Evolutionary conservation across 2,329 filamentous ascomycete genomes (phyloP).

Genomic region (Exophiala spinifera): DNA sequence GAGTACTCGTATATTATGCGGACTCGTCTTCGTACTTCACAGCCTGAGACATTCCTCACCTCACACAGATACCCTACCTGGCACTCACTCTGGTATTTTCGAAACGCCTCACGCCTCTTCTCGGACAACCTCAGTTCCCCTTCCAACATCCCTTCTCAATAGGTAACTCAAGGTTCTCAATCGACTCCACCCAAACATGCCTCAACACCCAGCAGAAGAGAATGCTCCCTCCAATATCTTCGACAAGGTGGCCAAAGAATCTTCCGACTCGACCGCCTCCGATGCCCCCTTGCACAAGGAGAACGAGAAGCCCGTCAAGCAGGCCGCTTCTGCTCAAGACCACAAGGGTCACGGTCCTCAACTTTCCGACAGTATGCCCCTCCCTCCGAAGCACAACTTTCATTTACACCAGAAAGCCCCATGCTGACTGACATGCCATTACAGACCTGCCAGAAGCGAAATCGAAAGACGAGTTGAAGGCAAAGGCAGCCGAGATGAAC

Average conservation of each 20-base stretch:
- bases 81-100: too few relatives aligned
- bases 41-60: too few relatives aligned
- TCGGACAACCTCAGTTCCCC: too few relatives aligned
- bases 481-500: conserved; percentile 64
- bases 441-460: conserved; percentile 43
- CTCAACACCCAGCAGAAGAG: conserved; percentile 39
- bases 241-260: conserved; percentile 39
- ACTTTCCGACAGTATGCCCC: conserved; percentile 42
- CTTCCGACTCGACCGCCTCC: conserved; percentile 37
- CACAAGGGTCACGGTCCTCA: conserved; percentile 45
- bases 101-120: too few relatives aligned
- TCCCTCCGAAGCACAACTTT: conserved; percentile 2
- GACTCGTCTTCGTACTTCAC: too few relatives aligned
- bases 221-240: conserved; percentile 33
- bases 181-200: conserved; percentile 32
- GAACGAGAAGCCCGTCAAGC: conserved; percentile 15
- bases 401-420: not conserved
- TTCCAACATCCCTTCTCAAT: too few relatives aligned
- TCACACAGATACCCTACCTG: too few relatives aligned
- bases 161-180: too few relatives aligned
- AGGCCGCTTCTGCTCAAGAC: conserved; percentile 36
- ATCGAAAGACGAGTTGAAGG: conserved; percentile 64
- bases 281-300: conserved; percentile 36
- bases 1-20: too few relatives aligned
- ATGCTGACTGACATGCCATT: not conserved